phyloP scores from a whole-genome alignment of 345 rosid species.

The Eucalyptus coolabah region DNA sequence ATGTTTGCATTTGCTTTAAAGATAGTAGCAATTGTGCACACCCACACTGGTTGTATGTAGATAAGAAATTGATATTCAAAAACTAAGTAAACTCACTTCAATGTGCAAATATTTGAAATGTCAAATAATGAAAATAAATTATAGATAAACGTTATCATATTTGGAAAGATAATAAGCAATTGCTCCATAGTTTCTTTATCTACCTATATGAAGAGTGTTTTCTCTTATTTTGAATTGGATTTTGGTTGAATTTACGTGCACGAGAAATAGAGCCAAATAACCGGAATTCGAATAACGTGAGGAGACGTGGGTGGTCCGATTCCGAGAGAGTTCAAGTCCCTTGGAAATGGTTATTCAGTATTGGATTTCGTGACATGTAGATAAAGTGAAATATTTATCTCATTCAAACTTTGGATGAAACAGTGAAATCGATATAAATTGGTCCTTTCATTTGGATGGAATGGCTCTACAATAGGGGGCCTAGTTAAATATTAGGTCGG shows the following conservation, averaged over 20 bases:
- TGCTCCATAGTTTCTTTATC: too few species aligned
- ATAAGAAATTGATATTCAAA: too few species aligned
- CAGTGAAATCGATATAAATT: neutral
- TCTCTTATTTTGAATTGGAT: too few species aligned
- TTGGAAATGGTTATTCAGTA: neutral
- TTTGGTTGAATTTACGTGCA: neutral
- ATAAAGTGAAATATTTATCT: neutral
- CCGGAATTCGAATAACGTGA: neutral
- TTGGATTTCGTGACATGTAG: neutral
- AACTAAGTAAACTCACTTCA: neutral
- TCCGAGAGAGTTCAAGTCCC: neutral
- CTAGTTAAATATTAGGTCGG: neutral
- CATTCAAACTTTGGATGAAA: neutral
- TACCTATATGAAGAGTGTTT: too few species aligned
- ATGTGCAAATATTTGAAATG: too few species aligned
- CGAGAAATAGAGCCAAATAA: neutral
- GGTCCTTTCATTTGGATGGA: neutral
- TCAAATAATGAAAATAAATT: too few species aligned
- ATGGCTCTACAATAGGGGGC: neutral
- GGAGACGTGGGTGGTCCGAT: neutral
- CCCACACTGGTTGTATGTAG: neutral
- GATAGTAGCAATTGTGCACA: neutral
- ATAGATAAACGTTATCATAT: too few species aligned
- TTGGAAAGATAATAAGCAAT: too few species aligned
- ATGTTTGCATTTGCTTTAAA: neutral